phyloP scores from a whole-genome alignment of 176 grass and related monocot species.

The Elymus sibiricus region DNA sequence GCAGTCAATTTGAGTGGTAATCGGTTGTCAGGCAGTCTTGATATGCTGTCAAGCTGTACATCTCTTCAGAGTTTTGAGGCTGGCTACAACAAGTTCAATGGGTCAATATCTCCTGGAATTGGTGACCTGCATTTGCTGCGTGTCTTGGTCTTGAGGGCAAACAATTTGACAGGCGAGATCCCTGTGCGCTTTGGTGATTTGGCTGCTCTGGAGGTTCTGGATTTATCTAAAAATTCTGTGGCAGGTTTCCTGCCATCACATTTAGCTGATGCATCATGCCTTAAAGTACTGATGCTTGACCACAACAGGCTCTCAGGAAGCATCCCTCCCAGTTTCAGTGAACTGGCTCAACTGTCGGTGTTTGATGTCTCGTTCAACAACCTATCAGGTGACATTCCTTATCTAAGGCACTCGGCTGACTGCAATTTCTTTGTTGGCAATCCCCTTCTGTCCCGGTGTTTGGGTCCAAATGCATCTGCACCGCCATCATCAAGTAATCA shows the following conservation, averaged over 20 bases:
- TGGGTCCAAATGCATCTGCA: slow-evolving; percentile 17
- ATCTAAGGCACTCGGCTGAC: slow-evolving; percentile 37
- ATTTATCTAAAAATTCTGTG: slow-evolving; percentile 55
- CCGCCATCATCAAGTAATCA: slow-evolving; percentile 12
- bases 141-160: slow-evolving; percentile 39
- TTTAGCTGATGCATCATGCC: slow-evolving; percentile 30
- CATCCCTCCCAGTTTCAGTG: slow-evolving; percentile 46
- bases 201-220: slow-evolving; percentile 40
- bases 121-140: slow-evolving; percentile 37
- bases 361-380: slow-evolving; percentile 69
- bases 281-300: slow-evolving; percentile 45
- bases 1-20: slow-evolving; percentile 52
- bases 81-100: slow-evolving; percentile 41
- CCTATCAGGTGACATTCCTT: slow-evolving; percentile 60
- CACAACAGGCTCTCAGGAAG: slow-evolving; percentile 56
- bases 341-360: slow-evolving; percentile 26
- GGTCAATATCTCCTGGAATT: slow-evolving; percentile 17
- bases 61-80: slow-evolving; percentile 44
- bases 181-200: slow-evolving; percentile 34
- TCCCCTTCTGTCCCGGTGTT: slow-evolving; percentile 36
- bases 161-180: slow-evolving; percentile 51
- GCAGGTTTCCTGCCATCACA: slow-evolving; percentile 37
- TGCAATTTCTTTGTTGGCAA: slow-evolving; percentile 56
- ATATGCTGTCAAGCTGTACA: slow-evolving; percentile 32
- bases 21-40: slow-evolving; percentile 36